Evolutionary conservation across 768 basidiomycete genomes (phyloP).

Genomic region (Lactarius tabidus): DNA sequence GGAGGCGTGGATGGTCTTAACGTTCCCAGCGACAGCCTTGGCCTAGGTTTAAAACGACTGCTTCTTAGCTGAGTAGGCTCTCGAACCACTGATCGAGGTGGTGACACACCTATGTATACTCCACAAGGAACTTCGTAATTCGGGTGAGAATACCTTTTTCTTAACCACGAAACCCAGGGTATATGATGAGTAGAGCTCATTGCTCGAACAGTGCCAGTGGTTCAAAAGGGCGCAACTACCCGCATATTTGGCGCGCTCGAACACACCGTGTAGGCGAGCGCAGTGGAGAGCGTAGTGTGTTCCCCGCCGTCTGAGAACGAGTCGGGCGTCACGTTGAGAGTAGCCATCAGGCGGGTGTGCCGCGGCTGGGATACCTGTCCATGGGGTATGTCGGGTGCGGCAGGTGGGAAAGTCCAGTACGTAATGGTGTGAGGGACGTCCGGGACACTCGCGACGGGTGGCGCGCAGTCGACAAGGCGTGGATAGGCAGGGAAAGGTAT

Average conservation of each 20-base stretch:
- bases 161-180: background rate
- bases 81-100: background rate
- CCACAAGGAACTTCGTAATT: background rate
- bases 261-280: conserved; percentile 50
- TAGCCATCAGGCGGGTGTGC: conserved; percentile 81
- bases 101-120: background rate
- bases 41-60: background rate
- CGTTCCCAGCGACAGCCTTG: background rate
- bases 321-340: conserved; percentile 90
- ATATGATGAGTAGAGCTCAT: background rate
- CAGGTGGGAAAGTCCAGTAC: conserved; percentile 45
- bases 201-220: too few relatives aligned
- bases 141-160: background rate
- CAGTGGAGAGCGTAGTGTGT: conserved; percentile 49
- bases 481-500: conserved; percentile 66
- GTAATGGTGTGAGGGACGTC: conserved; percentile 38
- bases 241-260: background rate
- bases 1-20: background rate
- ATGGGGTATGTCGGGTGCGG: conserved; percentile 3
- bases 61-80: too few relatives aligned
- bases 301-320: conserved; percentile 88
- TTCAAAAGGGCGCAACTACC: background rate
- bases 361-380: conserved; percentile 25
- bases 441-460: conserved; percentile 23
- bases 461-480: conserved; percentile 24